phyloP scores from a whole-genome alignment of 768 basidiomycete genomes.

The Boletellus emodensis region DNA sequence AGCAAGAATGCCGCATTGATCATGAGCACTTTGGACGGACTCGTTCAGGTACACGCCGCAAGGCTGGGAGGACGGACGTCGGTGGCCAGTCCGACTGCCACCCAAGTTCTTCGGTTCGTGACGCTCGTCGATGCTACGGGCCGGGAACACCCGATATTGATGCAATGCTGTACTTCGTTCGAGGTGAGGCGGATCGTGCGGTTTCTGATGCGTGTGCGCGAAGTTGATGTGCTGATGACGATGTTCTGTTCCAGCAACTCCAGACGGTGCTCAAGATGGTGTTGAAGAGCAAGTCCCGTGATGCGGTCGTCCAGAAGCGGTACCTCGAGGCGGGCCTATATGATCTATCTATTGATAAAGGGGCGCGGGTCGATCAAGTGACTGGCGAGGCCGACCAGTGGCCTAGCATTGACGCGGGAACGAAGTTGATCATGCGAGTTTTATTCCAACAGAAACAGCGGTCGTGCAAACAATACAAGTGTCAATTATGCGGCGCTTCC shows the following conservation, averaged over 20 bases:
- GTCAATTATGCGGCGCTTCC: constrained; percentile 19
- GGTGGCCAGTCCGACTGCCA: constrained; percentile 16
- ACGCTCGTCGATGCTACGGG: constrained; percentile 27
- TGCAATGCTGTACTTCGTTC: constrained; percentile 26
- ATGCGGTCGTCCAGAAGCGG: constrained; percentile 19
- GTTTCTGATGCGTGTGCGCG: neutral
- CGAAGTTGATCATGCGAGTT: constrained; percentile 23
- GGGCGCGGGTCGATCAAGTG: constrained; percentile 19
- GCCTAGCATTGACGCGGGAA: constrained; percentile 23
- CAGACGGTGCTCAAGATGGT: constrained; percentile 16
- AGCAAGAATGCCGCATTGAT: constrained; percentile 14
- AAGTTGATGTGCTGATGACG: neutral
- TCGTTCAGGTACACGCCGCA: constrained; percentile 19
- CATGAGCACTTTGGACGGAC: constrained; percentile 18
- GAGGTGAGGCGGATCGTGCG: constrained; percentile 10
- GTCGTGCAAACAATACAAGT: constrained; percentile 11
- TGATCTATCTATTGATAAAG: constrained; percentile 24
- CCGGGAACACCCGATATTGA: constrained; percentile 21
- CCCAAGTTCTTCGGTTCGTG: constrained; percentile 18
- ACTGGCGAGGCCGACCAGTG: constrained; percentile 19
- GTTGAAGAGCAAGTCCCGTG: constrained; percentile 14
- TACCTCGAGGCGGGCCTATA: constrained; percentile 24
- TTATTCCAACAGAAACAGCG: constrained; percentile 17
- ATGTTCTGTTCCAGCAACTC: constrained; percentile 16
- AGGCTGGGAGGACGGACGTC: constrained; percentile 8